Evolutionary conservation across 257 asterid genomes (phyloP), one percentile per base, ranked within the genome.

Genomic region (Oldenlandia corymbosa): DNA sequence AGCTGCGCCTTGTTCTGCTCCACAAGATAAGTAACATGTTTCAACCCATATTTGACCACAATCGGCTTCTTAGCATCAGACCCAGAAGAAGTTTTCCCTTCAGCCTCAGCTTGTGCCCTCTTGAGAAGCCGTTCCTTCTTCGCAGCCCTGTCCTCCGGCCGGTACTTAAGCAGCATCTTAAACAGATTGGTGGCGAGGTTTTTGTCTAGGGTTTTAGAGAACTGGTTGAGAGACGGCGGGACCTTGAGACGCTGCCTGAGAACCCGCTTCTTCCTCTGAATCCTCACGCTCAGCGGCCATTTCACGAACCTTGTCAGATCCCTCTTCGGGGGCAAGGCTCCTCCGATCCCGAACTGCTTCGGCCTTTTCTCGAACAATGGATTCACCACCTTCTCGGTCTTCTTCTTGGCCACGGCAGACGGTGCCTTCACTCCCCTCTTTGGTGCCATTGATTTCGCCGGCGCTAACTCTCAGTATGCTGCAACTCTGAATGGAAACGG

Each of bases 1-100:
- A 79, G 60, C 28, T 79, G 81, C 4, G 84, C 84, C 67, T 79
- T 79, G 67, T 79, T 79, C 81, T 79, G 81, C 73, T 79, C 84
- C 20, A 79, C 60, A 18, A 79, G 84, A 2, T 79, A 76, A 1
- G 84, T 76, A 27, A 76, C 69, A 50, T 79, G 84, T 75, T 76
- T 79, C 32, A 79, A 68, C 32, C 84, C 84, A 55, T 73, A 79
- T 51, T 79, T 76, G 49, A 79, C 81, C 18, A 79, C 72, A 64
- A 79, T 76, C 1, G 84, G 84, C 48, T 76, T 79, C 79, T 79
- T 79, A 11, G 73, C 65, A 10, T 79, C 79, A 0, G 79, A 32
- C n/a, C n/a, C n/a, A n/a, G n/a, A n/a, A n/a, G n/a, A n/a, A 13
- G 79, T 67, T 49, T 79, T 79, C 55, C 84, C 84, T 67, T 79